A percentile compares a stretch with the other conserved stretches of the same genome.
phyloP scores from a whole-genome alignment of 2,329 filamentous ascomycete species.

The Lecanicillium sp. region DNA sequence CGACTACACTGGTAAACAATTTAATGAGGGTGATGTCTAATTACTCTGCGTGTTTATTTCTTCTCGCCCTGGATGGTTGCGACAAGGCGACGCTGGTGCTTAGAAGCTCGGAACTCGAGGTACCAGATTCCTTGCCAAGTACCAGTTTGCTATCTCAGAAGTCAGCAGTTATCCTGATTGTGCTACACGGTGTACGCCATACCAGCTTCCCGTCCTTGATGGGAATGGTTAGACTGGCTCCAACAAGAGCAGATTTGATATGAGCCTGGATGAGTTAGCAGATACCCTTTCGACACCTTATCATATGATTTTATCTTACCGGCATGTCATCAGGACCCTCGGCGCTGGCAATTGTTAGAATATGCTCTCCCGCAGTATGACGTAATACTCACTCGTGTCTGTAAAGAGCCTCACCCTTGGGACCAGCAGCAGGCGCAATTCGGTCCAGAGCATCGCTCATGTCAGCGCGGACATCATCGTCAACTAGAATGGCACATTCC shows the following conservation, averaged over 20 bases:
- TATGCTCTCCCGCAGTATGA: neutral
- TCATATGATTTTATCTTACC: slow-evolving; percentile 34
- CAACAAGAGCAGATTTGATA: slow-evolving; percentile 84
- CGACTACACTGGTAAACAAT: too few relatives aligned
- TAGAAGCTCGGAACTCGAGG: slow-evolving; percentile 74
- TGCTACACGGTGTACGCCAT: too few relatives aligned
- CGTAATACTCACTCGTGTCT: slow-evolving; percentile 52
- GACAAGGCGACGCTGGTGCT: slow-evolving; percentile 75
- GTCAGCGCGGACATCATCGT: slow-evolving; percentile 77
- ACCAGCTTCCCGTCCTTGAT: slow-evolving; percentile 79
- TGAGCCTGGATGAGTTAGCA: slow-evolving; percentile 55
- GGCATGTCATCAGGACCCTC: slow-evolving; percentile 96
- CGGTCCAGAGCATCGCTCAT: slow-evolving; percentile 93
- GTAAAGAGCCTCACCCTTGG: slow-evolving; percentile 68
- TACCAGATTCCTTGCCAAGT: slow-evolving; percentile 93
- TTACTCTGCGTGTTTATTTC: slow-evolving; percentile 20
- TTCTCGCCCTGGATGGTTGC: slow-evolving; percentile 92
- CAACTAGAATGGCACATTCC: slow-evolving; percentile 26
- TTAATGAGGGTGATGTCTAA: too few relatives aligned
- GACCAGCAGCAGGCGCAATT: slow-evolving; percentile 73
- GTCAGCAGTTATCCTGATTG: too few relatives aligned
- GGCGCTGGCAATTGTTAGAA: slow-evolving; percentile 40
- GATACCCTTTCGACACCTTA: neutral
- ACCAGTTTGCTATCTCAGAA: slow-evolving; percentile 45
- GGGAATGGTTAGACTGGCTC: slow-evolving; percentile 83